Base-by-base conservation (phyloP, 1,284 basidiomycete genomes). In the Moesziomyces aphidis region DNA sequence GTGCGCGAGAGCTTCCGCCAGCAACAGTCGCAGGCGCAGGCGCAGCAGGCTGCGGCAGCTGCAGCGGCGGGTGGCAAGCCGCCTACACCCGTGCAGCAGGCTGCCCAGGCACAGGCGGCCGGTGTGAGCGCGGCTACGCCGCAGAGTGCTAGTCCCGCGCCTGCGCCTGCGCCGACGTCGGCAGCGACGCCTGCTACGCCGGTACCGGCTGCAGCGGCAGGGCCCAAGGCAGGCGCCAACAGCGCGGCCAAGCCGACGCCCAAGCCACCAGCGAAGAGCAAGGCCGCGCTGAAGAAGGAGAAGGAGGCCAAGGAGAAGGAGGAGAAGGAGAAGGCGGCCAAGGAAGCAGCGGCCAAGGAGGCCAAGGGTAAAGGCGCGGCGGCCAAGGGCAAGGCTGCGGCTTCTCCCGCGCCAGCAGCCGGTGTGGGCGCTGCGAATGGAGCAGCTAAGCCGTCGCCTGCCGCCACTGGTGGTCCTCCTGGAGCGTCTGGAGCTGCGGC, bases 1-100 rank as follows among this genome's bases (percentile, higher is more conserved):
- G 71, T 77, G 1, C 60, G 76, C 19, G 79, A 78, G 61, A 70
- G 67, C 42, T 73, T 77, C 28, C 59, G 76, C 8, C 76, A 76
- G 26, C 75, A 80, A 42, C 74, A 78, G 56, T 63, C 71, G 8
- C 74, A 76, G 58, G 57, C 61, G 23, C 46, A 56, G 26, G 51
- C 56, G 28, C 34, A 47, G n/a, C 61, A 59, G 36, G 52, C 39
- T 24, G 28, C 61, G 45, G 24, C 58, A 55, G 24, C 57, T 55
- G 21, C 46, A 28, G 47, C 43, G 10, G 31, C 31, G 31, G 31
- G 31, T 42, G 34, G 54, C 49, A 23, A 70, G 43, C 65, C 57
- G 45, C 52, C 43, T 34, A 62, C 53, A 43, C 65, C 61, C 23
- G 47, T 36, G 21, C 61, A 62, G 31, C 43, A 60, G 45, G 57